Conservation (phyloP, 164 flowering plant species). For the Nelumbo lutea region DNA sequence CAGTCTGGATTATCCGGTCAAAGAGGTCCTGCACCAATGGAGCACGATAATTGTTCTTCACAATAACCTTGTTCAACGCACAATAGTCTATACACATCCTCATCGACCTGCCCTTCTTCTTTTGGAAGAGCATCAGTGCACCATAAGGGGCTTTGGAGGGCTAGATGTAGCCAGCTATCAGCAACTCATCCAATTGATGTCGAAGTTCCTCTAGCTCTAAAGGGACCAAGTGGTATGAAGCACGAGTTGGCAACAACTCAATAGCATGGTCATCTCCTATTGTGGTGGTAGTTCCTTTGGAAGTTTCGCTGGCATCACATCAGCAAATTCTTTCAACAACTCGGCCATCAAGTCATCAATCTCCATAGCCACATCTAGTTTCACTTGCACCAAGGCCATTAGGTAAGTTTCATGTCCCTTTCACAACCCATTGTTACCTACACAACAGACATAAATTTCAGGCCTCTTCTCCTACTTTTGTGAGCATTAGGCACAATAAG, state of each 20-base stretch:
- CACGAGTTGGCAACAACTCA: neutral
- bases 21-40: neutral
- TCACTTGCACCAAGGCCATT: no score
- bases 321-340: neutral
- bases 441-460: no score
- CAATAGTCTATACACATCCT: neutral
- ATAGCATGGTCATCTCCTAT: neutral
- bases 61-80: slow-evolving; percentile 7
- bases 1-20: neutral
- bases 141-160: slow-evolving; percentile 15
- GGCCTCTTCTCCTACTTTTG: no score
- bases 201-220: neutral
- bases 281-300: neutral
- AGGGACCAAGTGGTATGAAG: neutral
- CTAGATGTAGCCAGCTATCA: slow-evolving; percentile 3
- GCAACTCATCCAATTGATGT: slow-evolving; percentile 3
- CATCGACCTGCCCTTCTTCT: slow-evolving; percentile 2
- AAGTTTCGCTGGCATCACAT: neutral
- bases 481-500: no score
- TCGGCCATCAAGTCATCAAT: neutral
- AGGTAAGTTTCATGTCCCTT: no score
- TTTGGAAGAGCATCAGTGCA: neutral
- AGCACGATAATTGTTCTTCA: slow-evolving; percentile 10
- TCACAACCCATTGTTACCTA: no score
- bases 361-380: no score